Base-by-base conservation (phyloP, 2,329 filamentous ascomycete genomes). In the Colletotrichum sp. region DNA sequence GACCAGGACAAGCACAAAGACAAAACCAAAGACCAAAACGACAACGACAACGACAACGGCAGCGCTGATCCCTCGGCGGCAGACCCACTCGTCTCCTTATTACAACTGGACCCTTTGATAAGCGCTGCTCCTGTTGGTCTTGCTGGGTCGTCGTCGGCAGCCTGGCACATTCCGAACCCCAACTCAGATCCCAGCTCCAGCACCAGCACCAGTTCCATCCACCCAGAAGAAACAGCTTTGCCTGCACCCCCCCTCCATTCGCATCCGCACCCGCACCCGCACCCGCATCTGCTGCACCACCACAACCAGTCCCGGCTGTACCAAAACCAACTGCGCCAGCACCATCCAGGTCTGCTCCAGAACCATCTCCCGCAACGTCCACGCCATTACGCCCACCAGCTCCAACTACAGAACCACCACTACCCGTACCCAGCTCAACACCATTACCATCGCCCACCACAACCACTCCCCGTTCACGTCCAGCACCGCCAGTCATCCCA, bases 231-330 rank as follows among this genome's bases (percentile, higher is more conserved):
- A 74, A 64, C 66, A 64, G 22, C 44, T 59, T 34, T 70, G 57
- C 28, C 26, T n/a, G 26, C 67, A 60, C 68, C 72, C 59, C 67
- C 67, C 67, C 28, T 71, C 66, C 67, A 72, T 32, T 52, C 71
- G 55, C 71, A 39, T 57, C 70, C 70, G 70, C 70, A 72, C 28
- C 57, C 71, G 71, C 67, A 64, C 57, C 57, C 65, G 71, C 66
- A 73, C 55, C 15, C 64, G 52, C 15, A 74, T 59, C 55, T 44
- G 44, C 72, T 36, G 44, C 44, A 52, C 44, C 39, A 64, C 34
- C 32, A 26, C 10, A 44, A 64, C 62, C n/a, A 22, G 44, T 52
- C 16, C 44, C n/a, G 12, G 44, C n/a, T 52, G 44, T 52, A 52
- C 44, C 44, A 52, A 52, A 52, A 64, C 36, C 34, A 22, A 64